A percentile compares a stretch with the other conserved stretches of the same genome.
Evolutionary conservation across 345 rosid genomes (phyloP).

Genomic region (Gossypium raimondii): DNA sequence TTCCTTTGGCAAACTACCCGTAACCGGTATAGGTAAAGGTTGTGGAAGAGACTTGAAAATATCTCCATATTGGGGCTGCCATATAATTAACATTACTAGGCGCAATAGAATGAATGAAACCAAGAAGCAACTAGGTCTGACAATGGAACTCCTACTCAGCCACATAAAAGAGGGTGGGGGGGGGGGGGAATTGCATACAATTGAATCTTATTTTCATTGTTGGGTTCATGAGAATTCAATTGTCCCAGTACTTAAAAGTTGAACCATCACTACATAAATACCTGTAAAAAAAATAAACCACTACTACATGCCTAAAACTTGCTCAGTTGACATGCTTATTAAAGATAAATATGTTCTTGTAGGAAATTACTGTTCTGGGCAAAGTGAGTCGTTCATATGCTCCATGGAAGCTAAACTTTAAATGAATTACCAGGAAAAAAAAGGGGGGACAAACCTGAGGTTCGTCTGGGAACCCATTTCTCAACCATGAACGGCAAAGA

Average conservation of each 20-base stretch:
- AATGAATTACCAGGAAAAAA: conserved; percentile 4
- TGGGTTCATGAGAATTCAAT: neutral
- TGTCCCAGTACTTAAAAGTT: neutral
- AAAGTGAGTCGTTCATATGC: neutral
- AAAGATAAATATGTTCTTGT: neutral
- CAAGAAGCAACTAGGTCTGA: neutral
- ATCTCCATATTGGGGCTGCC: conserved; percentile 55
- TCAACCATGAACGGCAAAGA: conserved; percentile 90
- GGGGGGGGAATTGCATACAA: neutral
- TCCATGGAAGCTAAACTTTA: neutral
- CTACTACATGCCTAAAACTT: neutral
- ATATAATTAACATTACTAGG: conserved; percentile 16
- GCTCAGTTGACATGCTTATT: neutral
- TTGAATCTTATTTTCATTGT: neutral
- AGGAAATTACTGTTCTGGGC: neutral
- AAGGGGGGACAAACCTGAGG: conserved; percentile 44
- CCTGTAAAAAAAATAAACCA: neutral
- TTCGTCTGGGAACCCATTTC: conserved; percentile 69
- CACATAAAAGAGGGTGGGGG: neutral
- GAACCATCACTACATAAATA: neutral
- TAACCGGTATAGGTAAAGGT: conserved; percentile 53
- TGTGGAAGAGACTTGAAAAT: conserved; percentile 59
- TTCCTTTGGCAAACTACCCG: conserved; percentile 31
- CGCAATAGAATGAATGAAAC: conserved; percentile 20
- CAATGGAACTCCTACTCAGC: neutral